Base-by-base conservation (phyloP, 305 asterid species). In the Rubia balearica region DNA sequence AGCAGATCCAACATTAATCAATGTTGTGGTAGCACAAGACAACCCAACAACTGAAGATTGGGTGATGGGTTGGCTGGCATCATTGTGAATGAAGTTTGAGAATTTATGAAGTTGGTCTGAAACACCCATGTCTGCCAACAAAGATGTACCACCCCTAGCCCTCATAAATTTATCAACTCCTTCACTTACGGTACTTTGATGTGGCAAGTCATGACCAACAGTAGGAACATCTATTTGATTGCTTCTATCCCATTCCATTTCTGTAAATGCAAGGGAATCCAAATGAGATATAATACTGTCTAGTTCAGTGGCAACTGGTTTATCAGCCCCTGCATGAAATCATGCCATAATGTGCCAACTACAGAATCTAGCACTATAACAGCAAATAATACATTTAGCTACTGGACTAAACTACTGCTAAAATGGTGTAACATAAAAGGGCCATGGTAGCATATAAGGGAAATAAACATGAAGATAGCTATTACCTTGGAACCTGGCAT, bases 241-340 rank as follows among this genome's bases (percentile, higher is more conserved):
- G 78, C 86, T 85, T 65, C 61, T 82, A 73, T 82, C 90, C 78
- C 90, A 77, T 77, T 85, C 90, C 69, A 73, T 89, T 80, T 88
- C 99, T 91, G 98, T 80, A 79, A 85, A 86, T 84, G 93, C 81
- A 89, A 91, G 89, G 76, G 87, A 88, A 89, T 71, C 83, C 87
- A 85, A 71, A 71, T 90, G 89, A 87, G 94, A 86, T 84, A 85
- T 78, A 70, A 90, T 78, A 85, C 84, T 79, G 78, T 73, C 83
- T 71, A 69, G 82, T 79, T 76, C 77, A 69, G 85, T 76, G 82
- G 84, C 84, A 85, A 78, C 78, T 80, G 10, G 80, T 60, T 78
- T 81, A 81, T 80, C 74, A 67, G 83, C 86, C 90, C 87, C 90
- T 81, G 85, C 85, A 85, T 77, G 69, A 72, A 83, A 70, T 77